Evolutionary conservation across 1,284 basidiomycete species (phyloP).

Genomic region (Irpex rosettiformis): DNA sequence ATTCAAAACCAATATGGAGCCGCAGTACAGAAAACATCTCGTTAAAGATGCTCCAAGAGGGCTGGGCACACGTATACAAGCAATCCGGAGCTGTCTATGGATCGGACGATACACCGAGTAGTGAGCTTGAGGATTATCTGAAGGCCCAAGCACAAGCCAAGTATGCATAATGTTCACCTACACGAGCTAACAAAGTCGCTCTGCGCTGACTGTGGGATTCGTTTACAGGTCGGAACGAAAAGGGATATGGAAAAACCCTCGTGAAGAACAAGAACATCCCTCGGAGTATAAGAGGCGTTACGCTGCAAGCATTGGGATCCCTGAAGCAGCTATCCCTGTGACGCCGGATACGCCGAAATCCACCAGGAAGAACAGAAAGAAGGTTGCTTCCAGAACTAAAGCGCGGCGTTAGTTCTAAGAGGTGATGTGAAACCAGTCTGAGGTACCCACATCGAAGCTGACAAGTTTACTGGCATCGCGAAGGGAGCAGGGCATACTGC

Average conservation of each 20-base stretch:
- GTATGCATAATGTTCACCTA: conserved; percentile 38
- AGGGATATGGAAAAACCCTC: conserved; percentile 70
- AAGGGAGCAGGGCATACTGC: background rate
- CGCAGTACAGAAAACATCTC: conserved; percentile 55
- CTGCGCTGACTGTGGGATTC: background rate
- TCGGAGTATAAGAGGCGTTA: conserved; percentile 77
- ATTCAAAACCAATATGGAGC: conserved; percentile 44
- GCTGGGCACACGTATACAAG: conserved; percentile 74
- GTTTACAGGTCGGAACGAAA: conserved; percentile 43
- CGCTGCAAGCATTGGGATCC: conserved; percentile 20
- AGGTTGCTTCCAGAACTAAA: background rate
- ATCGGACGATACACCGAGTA: conserved; percentile 56
- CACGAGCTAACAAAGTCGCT: background rate
- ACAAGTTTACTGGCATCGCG: background rate
- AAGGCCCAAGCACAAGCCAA: conserved; percentile 60
- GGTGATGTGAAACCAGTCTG: background rate
- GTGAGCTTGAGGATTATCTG: conserved; percentile 59
- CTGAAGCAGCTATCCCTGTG: background rate
- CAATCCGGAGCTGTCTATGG: conserved; percentile 81
- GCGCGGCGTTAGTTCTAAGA: background rate
- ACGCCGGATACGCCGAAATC: background rate
- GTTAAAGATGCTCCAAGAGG: conserved; percentile 75
- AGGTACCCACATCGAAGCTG: background rate
- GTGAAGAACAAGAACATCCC: conserved; percentile 60
- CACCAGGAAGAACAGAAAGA: background rate